These are phyloP conservation scores for Pseudomonodictys pantanalensis DNA, from an alignment of 495 filamentous ascomycete species.

Conservation along the genomic window DNA sequence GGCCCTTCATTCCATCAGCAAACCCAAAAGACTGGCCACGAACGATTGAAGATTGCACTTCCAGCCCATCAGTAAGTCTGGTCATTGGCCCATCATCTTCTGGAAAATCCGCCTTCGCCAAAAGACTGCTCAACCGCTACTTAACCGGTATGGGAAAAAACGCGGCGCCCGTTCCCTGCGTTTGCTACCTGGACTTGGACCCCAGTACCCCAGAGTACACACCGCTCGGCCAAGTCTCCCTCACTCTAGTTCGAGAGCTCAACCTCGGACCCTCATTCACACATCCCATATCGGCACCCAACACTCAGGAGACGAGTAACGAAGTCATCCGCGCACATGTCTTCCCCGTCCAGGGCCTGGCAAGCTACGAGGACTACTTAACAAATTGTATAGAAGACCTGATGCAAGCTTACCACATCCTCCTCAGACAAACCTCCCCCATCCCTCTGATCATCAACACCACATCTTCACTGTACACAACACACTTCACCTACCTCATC, in stretches of 20 bases:
- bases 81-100: conserved; percentile 78
- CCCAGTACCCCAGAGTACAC: conserved; percentile 81
- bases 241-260: conserved; percentile 60
- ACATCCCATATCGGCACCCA: conserved; percentile 53
- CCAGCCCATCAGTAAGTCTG: conserved; percentile 50
- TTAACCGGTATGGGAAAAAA: conserved; percentile 46
- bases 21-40: conserved; percentile 9
- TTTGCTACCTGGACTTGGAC: conserved; percentile 76
- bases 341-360: conserved; percentile 67
- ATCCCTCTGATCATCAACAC: conserved; percentile 74
- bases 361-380: conserved; percentile 69
- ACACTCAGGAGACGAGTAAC: conserved; percentile 12
- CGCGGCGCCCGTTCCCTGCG: conserved; percentile 24
- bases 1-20: conserved; percentile 38
- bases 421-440: conserved; percentile 40
- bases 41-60: conserved; percentile 42
- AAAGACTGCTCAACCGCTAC: conserved; percentile 71
- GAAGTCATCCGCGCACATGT: conserved; percentile 64
- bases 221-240: conserved; percentile 71
- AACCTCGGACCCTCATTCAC: conserved; percentile 74
- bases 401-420: conserved; percentile 57
- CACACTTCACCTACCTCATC: conserved; percentile 64
- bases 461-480: conserved; percentile 77
- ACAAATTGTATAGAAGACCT: conserved; percentile 66
- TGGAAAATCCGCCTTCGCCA: conserved; percentile 83